Conservation (phyloP, 2,329 filamentous ascomycete species). For the Pseudocercospora crystallina region DNA sequence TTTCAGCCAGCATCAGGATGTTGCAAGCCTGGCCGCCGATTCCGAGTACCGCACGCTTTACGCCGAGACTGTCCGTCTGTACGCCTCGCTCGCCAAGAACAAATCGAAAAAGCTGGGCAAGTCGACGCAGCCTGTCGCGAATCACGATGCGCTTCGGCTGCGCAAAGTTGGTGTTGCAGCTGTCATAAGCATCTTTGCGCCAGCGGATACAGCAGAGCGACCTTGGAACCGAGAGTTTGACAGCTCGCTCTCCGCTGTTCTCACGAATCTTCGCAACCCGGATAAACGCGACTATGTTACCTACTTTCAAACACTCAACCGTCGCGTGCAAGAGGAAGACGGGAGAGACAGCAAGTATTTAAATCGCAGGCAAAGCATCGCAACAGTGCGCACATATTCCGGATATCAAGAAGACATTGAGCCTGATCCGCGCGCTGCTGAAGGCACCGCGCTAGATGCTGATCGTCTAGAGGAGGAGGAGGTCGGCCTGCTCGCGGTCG, state of each 20-base stretch:
- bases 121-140: conserved; percentile 42
- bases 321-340: conserved; percentile 65
- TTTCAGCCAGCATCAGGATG: conserved; percentile 87
- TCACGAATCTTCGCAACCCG: conserved; percentile 81
- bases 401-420: conserved; percentile 56
- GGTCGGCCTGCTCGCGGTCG: conserved; percentile 77
- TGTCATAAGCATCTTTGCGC: conserved; percentile 74
- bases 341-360: conserved; percentile 60
- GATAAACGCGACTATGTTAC: conserved; percentile 66
- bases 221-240: conserved; percentile 59
- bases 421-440: conserved; percentile 65
- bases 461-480: conserved; percentile 89
- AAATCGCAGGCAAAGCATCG: conserved; percentile 72
- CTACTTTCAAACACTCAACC: conserved; percentile 64
- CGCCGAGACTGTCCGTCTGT: conserved; percentile 75
- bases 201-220: conserved; percentile 59
- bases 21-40: conserved; percentile 79
- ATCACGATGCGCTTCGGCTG: conserved; percentile 70
- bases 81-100: conserved; percentile 73
- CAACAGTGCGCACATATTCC: conserved; percentile 70
- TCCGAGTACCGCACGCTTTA: conserved; percentile 80
- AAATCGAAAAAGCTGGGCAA: conserved; percentile 35
- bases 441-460: conserved; percentile 79
- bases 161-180: conserved; percentile 62
- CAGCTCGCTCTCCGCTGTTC: conserved; percentile 76